phyloP scores from a whole-genome alignment of 768 basidiomycete genomes.

The Leccinum longicurvipes region DNA sequence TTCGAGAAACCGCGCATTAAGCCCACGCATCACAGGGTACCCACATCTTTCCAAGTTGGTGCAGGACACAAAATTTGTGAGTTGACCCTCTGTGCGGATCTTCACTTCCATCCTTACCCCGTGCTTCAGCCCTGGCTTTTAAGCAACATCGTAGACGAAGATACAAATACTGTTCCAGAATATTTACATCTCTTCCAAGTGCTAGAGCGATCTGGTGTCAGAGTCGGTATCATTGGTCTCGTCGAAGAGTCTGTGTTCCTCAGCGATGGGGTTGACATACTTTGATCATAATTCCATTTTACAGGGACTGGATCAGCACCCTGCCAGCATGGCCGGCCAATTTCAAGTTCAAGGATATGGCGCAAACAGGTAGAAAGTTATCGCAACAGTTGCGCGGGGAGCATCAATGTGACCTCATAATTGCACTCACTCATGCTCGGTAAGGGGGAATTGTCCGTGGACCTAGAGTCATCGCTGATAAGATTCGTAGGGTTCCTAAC shows the following conservation, averaged over 20 bases:
- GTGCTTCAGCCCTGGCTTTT: slow-evolving; percentile 75
- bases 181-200: slow-evolving; percentile 59
- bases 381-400: slow-evolving; percentile 71
- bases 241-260: slow-evolving; percentile 66
- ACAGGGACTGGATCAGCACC: slow-evolving; percentile 86
- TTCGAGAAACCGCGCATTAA: background rate
- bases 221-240: slow-evolving; percentile 80
- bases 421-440: slow-evolving; percentile 85
- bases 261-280: background rate
- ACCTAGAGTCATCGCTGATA: slow-evolving; percentile 1
- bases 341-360: slow-evolving; percentile 78
- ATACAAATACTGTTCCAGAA: slow-evolving; percentile 61
- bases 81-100: slow-evolving; percentile 20
- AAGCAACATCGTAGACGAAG: slow-evolving; percentile 78
- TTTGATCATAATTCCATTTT: background rate
- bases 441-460: slow-evolving; percentile 25
- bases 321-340: slow-evolving; percentile 82
- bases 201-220: slow-evolving; percentile 65
- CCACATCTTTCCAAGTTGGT: slow-evolving; percentile 67
- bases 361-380: slow-evolving; percentile 65
- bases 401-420: slow-evolving; percentile 73
- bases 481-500: slow-evolving; percentile 27
- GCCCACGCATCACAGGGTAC: slow-evolving; percentile 43
- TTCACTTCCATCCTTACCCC: background rate
- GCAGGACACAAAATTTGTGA: slow-evolving; percentile 71